Evolutionary conservation across 2,329 filamentous ascomycete genomes (phyloP), one percentile per base, ranked within the genome.

Genomic region (Fusarium lyarnte): DNA sequence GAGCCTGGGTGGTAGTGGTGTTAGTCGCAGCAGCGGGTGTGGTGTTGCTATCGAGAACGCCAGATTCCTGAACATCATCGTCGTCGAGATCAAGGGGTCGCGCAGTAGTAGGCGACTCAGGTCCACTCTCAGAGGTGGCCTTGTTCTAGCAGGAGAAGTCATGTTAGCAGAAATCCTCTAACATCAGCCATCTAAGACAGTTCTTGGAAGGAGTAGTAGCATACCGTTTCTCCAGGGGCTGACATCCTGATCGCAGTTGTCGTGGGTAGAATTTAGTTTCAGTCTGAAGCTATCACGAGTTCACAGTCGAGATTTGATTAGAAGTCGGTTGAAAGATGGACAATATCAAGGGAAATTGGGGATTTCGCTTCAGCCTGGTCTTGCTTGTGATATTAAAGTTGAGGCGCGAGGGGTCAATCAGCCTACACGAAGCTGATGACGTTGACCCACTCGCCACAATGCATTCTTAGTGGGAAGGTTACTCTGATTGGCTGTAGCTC

Each of bases 41-140:
- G 53, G 76, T 72, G 36, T 67, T 70, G 49, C 62, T 76, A 53
- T 88, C 87, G 66, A 85, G 76, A 31, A 88, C 78, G 66, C 85
- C 86, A 10, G 87, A 84, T 75, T 93, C 91, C 78, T 91, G 90
- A 57, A 89, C 82, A 77, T 92, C 91, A 76, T 93, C 90, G 83
- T 93, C 91, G 78, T 92, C 90, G 84, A 92, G 87, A 69, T 92
- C 90, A 78, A 92, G 85, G 12, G 90, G 90, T 76, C 86, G 84
- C 59, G 86, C 90, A 47, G 90, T 92, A 16, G 90, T 92, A 14
- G 90, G 90, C 51, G 90, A 92, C 81, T 92, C 90, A 41, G 90
- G 87, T 67, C 80, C 86, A 59, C 80, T 79, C 60, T 82, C 81
- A 35, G 79, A 77, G 39, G 81, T 78, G 42, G 79, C 77, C 75